Conservation (phyloP, 1,139 yeast species). For the Saccharomyces uvarum region DNA sequence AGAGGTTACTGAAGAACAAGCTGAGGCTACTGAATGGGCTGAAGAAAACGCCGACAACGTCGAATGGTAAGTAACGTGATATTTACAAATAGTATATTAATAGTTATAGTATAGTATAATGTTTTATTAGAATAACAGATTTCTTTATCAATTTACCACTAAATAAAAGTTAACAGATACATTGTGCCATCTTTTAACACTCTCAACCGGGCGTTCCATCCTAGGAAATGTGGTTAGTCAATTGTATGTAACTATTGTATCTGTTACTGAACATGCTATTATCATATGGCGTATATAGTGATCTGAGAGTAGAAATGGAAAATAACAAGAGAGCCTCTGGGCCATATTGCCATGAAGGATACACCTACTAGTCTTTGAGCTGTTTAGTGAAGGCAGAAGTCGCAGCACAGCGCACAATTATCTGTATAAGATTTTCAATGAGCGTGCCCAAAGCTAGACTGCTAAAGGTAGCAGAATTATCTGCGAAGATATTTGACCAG, state of each 20-base stretch:
- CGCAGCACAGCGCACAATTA: background rate
- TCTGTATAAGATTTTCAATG: background rate
- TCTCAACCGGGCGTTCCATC: background rate
- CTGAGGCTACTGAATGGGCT: conserved; percentile 69
- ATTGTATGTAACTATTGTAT: background rate
- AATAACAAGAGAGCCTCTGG: background rate
- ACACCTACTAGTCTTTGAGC: background rate
- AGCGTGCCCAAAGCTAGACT: conserved; percentile 39
- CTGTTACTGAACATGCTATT: background rate
- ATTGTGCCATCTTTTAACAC: background rate
- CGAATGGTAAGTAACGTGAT: conserved; percentile 31
- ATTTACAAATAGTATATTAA: conserved; percentile 17
- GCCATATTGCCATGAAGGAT: background rate
- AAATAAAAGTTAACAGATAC: background rate
- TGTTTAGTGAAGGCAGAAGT: background rate
- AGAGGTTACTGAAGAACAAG: conserved; percentile 58
- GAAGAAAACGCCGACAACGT: conserved; percentile 49
- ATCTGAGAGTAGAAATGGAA: background rate
- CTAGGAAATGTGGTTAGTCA: background rate
- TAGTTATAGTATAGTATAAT: conserved; percentile 21
- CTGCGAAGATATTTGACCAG: conserved; percentile 54
- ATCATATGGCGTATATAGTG: background rate
- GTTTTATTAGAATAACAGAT: conserved; percentile 6
- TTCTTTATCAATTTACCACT: background rate
- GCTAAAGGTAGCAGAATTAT: conserved; percentile 47